A percentile compares a stretch with the other conserved stretches of the same genome.
Conservation (phyloP, 2,329 filamentous ascomycete species). For the Chlorencoelia australis region DNA sequence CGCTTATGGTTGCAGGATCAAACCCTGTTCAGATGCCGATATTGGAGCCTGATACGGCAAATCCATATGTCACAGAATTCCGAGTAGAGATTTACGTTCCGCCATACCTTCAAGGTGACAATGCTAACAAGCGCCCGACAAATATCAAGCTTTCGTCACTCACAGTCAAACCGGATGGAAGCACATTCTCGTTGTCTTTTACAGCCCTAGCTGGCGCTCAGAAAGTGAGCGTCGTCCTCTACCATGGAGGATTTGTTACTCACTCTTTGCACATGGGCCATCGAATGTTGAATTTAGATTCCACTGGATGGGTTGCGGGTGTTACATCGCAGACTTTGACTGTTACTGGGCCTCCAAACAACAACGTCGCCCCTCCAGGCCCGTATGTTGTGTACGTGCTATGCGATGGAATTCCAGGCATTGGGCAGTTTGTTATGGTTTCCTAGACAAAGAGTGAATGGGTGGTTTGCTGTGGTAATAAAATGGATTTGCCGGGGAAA, state of each 20-base stretch:
- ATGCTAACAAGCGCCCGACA: slow-evolving; percentile 37
- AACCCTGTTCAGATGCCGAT: slow-evolving; percentile 51
- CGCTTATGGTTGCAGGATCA: slow-evolving; percentile 47
- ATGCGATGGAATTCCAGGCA: slow-evolving; percentile 23
- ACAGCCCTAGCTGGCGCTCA: slow-evolving; percentile 32
- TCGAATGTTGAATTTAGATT: slow-evolving; percentile 44
- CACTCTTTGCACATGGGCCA: slow-evolving; percentile 53
- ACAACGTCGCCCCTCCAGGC: slow-evolving; percentile 45
- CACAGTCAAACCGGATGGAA: slow-evolving; percentile 32
- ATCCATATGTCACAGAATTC: slow-evolving; percentile 49
- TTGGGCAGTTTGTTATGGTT: slow-evolving; percentile 24
- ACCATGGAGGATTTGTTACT: slow-evolving; percentile 51
- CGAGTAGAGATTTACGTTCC: slow-evolving; percentile 52
- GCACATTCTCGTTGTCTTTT: slow-evolving; percentile 39
- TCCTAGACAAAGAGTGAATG: too few species aligned
- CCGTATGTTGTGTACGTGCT: slow-evolving; percentile 51
- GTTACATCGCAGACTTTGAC: slow-evolving; percentile 35
- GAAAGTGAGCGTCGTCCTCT: slow-evolving; percentile 39
- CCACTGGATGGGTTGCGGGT: slow-evolving; percentile 35
- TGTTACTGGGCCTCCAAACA: slow-evolving; percentile 44
- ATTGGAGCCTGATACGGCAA: slow-evolving; percentile 32
- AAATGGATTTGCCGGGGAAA: background rate
- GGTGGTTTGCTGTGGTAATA: background rate
- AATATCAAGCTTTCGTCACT: slow-evolving; percentile 36
- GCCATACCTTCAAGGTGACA: slow-evolving; percentile 45